These are phyloP conservation scores for Parachaetomium inaequale DNA, from an alignment of 495 filamentous ascomycete species.

Conservation along the genomic window DNA sequence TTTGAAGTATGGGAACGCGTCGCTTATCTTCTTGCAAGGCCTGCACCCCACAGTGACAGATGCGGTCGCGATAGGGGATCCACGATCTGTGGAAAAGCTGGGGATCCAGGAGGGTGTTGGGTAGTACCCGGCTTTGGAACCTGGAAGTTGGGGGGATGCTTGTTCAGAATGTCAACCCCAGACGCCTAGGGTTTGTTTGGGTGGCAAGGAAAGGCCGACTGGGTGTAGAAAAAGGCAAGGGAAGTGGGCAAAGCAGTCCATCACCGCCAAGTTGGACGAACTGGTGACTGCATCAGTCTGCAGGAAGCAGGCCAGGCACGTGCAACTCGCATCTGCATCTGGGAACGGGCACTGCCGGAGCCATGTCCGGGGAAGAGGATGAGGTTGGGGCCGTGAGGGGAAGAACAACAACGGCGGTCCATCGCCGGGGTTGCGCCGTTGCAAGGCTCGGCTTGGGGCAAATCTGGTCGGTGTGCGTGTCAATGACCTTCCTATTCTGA, in stretches of 20 bases:
- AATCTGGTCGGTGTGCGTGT: not conserved
- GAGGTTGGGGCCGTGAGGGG: not conserved
- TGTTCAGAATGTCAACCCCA: not conserved
- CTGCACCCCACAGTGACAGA: slow-evolving; percentile 3
- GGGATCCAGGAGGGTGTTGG: not conserved
- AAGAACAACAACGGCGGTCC: no score
- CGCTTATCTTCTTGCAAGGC: slow-evolving; percentile 2
- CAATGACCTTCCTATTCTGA: not conserved
- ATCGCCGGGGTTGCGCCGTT: slow-evolving; percentile 9
- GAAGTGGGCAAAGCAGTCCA: not conserved
- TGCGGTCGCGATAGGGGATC: not conserved
- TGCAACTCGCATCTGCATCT: not conserved
- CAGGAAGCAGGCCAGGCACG: not conserved
- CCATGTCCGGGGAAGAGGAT: slow-evolving; percentile 15
- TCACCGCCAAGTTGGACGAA: not conserved
- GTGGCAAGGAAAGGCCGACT: slow-evolving; percentile 2
- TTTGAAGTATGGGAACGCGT: not conserved
- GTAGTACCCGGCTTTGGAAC: not conserved
- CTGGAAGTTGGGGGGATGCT: not conserved
- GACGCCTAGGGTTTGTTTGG: not conserved
- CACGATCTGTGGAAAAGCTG: slow-evolving; percentile 3
- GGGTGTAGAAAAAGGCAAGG: not conserved
- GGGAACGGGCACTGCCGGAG: not conserved
- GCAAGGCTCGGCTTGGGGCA: not conserved
- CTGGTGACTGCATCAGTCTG: slow-evolving; percentile 2